Percentiles rank a stretch among this genome's conserved stretches.
phyloP scores from a whole-genome alignment of 169 alveolate genomes.

The Blepharisma undulans region DNA sequence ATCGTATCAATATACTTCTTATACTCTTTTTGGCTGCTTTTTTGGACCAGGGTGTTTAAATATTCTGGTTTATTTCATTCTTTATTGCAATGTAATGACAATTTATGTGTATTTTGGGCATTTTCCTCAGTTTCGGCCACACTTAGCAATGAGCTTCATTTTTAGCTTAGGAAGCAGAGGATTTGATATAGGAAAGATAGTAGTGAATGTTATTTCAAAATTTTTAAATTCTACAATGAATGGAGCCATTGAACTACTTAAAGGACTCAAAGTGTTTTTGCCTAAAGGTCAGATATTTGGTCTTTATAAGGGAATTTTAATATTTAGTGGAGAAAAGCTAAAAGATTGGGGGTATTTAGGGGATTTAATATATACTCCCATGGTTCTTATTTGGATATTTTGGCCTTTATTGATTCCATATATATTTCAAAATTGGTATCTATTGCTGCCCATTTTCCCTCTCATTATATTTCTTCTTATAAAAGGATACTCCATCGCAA shows the following conservation, averaged over 20 bases:
- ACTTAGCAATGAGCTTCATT: not conserved
- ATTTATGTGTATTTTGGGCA: not conserved
- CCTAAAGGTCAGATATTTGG: not conserved
- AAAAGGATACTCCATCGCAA: slow-evolving; percentile 6
- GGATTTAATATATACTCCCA: slow-evolving; percentile 6
- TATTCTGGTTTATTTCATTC: not conserved
- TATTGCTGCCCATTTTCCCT: not conserved
- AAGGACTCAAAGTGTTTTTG: not conserved
- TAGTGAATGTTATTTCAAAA: not conserved
- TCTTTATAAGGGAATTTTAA: not conserved
- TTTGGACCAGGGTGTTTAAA: not conserved
- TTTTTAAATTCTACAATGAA: not conserved
- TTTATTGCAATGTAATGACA: not conserved
- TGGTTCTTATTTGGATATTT: slow-evolving; percentile 26
- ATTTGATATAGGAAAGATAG: not conserved
- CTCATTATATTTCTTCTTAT: not conserved
- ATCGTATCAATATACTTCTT: not conserved
- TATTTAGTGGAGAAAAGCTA: not conserved
- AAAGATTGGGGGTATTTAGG: slow-evolving; percentile 11
- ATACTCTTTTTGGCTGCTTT: not conserved
- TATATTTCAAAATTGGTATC: not conserved
- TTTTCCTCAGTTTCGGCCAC: not conserved
- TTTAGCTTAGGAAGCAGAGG: not conserved
- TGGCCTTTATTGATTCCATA: slow-evolving; percentile 26
- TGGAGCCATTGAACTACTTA: not conserved